Base-by-base conservation (phyloP, 2,329 filamentous ascomycete species). In the Aureobasidium sp. region DNA sequence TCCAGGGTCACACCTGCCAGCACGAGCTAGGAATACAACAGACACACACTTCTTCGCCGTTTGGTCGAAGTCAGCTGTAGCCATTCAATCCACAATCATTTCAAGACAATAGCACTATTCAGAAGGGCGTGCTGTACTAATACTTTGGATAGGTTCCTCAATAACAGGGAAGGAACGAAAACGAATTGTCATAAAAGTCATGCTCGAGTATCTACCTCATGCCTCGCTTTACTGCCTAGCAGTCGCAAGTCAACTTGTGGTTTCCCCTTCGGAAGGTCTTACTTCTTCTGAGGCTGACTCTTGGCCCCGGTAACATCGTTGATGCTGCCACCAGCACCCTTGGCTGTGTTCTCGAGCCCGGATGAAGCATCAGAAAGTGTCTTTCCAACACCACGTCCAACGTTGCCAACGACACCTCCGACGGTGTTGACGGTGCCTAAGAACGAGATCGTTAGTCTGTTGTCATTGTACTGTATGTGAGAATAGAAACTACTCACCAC, bases 371-470 rank as follows among this genome's bases (percentile, higher is more conserved):
- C 62, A 26, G n/a, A 24, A 3, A 63, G 24, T 5, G 62, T 60
- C 27, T 63, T 59, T 20, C 62, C 62, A 8, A 63, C 53, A 17
- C 62, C 62, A 10, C 62, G 44, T 27, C 55, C 62, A 10, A 63
- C 62, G 29, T 53, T 63, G n/a, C 62, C 62, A 9, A 63, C 62
- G 13, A 59, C 56, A n/a, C 62, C 55, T 43, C 62, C 62, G 20
- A 52, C 62, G 12, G 62, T 63, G 20, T 46, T 46, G 47, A 63
- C 55, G 10, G 55, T 60, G 39, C 62, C 62, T 55, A 5, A 17
- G 5, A 5, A 39, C 3, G 20, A 20, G 20, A 20, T 15, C 1
- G 13, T 52, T 15, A 52, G 47, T 34, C n/a, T 15, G 7, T n/a
- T 50, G 44, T 47, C 24, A 9, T 12, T 10, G 15, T 12, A 20